Conservation (phyloP, 139 green algal species). For the Nannochloris sp. region DNA sequence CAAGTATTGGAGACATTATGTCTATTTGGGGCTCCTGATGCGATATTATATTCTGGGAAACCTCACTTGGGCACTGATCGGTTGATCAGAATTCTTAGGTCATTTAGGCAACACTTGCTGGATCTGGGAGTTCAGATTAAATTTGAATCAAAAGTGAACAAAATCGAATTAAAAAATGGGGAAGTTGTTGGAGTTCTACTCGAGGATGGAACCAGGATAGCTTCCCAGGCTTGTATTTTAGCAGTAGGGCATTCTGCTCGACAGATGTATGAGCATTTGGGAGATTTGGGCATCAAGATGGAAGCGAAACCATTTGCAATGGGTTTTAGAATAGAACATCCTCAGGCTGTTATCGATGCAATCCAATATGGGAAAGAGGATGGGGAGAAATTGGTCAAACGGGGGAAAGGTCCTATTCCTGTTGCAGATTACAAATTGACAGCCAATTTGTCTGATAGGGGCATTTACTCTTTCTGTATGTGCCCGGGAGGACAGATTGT, state of each 20-base stretch:
- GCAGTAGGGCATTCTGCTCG: constrained; percentile 56
- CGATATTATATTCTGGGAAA: constrained; percentile 63
- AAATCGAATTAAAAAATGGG: constrained; percentile 49
- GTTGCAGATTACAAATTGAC: constrained; percentile 74
- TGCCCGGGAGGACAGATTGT: constrained; percentile 73
- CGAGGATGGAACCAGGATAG: constrained; percentile 37
- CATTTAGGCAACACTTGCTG: constrained; percentile 49
- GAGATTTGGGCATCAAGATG: constrained; percentile 41
- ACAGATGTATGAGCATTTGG: constrained; percentile 47
- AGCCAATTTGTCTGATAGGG: constrained; percentile 21
- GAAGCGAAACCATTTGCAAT: constrained; percentile 67
- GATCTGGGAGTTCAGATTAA: constrained; percentile 42
- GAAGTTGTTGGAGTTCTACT: constrained; percentile 5
- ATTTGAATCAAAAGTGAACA: constrained; percentile 51
- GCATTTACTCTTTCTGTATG: constrained; percentile 86
- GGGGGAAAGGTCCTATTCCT: constrained; percentile 59
- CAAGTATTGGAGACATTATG: constrained; percentile 59
- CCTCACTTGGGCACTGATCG: constrained; percentile 79
- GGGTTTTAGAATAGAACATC: constrained; percentile 80
- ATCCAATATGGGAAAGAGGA: constrained; percentile 53
- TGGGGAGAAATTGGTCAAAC: constrained; percentile 37
- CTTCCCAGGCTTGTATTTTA: constrained; percentile 45
- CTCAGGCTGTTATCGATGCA: constrained; percentile 61
- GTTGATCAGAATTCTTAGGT: constrained; percentile 59
- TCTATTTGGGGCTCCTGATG: constrained; percentile 57